Percentiles rank a stretch among this genome's conserved stretches.
Evolutionary conservation across 2,329 filamentous ascomycete species (phyloP).

Genomic region (Arthroderma uncinatum): DNA sequence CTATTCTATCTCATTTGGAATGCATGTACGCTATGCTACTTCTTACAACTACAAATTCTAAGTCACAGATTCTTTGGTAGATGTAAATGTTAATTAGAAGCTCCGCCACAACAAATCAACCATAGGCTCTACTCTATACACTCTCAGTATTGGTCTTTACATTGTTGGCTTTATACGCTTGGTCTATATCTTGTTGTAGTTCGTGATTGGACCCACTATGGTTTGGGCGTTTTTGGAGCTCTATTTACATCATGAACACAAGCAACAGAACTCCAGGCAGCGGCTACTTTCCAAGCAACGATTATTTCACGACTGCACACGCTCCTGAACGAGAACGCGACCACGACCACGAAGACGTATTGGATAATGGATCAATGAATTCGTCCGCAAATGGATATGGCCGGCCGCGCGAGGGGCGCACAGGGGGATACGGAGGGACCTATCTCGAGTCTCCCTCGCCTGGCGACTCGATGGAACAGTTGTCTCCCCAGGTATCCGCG

Average conservation of each 20-base stretch:
- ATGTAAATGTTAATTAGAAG: not conserved
- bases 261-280: not conserved
- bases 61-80: not conserved
- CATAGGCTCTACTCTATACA: not conserved
- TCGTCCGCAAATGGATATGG: constrained; percentile 5
- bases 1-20: not conserved
- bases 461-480: constrained; percentile 24
- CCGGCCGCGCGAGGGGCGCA: constrained; percentile 26
- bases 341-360: constrained; percentile 25
- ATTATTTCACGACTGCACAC: not conserved
- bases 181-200: not conserved
- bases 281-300: not conserved
- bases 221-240: not conserved
- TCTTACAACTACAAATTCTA: not conserved
- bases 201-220: not conserved
- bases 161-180: not conserved
- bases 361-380: constrained; percentile 16
- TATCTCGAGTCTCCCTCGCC: constrained; percentile 28
- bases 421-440: constrained; percentile 35
- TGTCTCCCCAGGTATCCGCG: constrained; percentile 21
- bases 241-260: not conserved
- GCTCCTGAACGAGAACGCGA: constrained; percentile 18
- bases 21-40: not conserved
- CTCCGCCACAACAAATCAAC: not conserved
- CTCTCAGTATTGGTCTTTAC: not conserved